Conservation (phyloP, 495 filamentous ascomycete genomes). For the Monascus purpureus region DNA sequence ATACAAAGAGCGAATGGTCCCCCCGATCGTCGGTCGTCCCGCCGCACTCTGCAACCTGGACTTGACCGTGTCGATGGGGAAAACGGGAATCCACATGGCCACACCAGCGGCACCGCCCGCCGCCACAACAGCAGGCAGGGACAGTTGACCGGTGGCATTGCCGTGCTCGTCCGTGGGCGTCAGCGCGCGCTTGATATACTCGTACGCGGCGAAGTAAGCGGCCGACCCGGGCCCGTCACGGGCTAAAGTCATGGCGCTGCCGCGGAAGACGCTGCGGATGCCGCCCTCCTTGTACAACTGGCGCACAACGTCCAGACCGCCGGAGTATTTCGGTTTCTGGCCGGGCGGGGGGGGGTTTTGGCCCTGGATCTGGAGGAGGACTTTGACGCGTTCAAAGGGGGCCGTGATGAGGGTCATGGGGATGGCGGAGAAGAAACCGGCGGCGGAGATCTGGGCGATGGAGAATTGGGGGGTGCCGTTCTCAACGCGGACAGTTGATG, state of each 20-base stretch:
- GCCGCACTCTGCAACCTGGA: constrained; percentile 83
- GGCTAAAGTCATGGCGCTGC: constrained; percentile 78
- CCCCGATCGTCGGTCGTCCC: constrained; percentile 69
- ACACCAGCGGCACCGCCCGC: constrained; percentile 87
- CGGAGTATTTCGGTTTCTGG: constrained; percentile 84
- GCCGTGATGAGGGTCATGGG: constrained; percentile 97
- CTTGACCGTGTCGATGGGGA: constrained; percentile 96
- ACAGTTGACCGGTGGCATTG: constrained; percentile 53
- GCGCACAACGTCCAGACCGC: constrained; percentile 82
- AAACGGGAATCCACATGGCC: constrained; percentile 98
- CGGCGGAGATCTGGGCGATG: constrained; percentile 77
- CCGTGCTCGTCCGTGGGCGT: constrained; percentile 77
- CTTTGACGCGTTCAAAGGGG: constrained; percentile 96
- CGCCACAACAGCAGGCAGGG: constrained; percentile 64
- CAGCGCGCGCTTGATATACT: constrained; percentile 76
- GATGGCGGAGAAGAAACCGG: constrained; percentile 95
- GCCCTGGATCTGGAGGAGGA: constrained; percentile 93
- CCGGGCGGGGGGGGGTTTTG: constrained; percentile 75
- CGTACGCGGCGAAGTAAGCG: constrained; percentile 95
- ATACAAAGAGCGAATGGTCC: constrained; percentile 67
- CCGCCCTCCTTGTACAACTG: constrained; percentile 91
- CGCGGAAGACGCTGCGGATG: constrained; percentile 79
- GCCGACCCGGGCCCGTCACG: constrained; percentile 86
- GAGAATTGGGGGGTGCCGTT: constrained; percentile 50
- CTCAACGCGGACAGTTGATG: constrained; percentile 48